Evolutionary conservation across 2,329 filamentous ascomycete genomes (phyloP), one percentile per base, ranked within the genome.

Genomic region (Venturia pyrina): DNA sequence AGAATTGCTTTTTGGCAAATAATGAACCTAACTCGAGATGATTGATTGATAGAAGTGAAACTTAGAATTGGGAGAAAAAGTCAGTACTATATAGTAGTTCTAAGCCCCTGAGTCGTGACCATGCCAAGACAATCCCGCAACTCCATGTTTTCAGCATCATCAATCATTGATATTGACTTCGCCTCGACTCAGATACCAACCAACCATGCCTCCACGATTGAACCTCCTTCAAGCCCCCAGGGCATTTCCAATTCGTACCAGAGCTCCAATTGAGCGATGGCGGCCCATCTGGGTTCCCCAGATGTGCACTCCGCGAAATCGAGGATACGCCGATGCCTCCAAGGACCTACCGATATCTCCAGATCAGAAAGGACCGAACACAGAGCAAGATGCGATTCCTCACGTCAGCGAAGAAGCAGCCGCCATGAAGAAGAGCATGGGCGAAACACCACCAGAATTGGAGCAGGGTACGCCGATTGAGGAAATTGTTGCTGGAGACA

Each of bases 331-430:
- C 56, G 44, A 40, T n/a, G 53, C n/a, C 17, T 50, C 28, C 21
- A 67, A 67, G 50, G 65, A 67, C 32, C 50, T 63, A 19, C 48
- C 48, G n/a, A 24, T 28, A 44, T 53, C 63, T 53, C n/a, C 41
- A 17, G n/a, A 50, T 43, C 28, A 48, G 40, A 68, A 67, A 56
- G 80, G 79, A 28, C 79, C 83, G 15, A 84, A 82, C 66, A 79
- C 81, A 75, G 79, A 83, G 68, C 74, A 73, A 13, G 72, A 80
- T 57, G 71, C 73, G 40, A 75, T 86, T 64, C 83, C 83, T 53
- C 81, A 86, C 76, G 84, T 88, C 40, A 87, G 82, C 68, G 85
- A 89, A 72, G 87, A 90, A 74, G 86, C 86, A 41, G 83, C 83
- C 48, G 82, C 84, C 70, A 81, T 83, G 69, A 82, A 81, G 34